Evolutionary conservation across 768 basidiomycete genomes (phyloP).

Genomic region (Exsudoporus frostii): DNA sequence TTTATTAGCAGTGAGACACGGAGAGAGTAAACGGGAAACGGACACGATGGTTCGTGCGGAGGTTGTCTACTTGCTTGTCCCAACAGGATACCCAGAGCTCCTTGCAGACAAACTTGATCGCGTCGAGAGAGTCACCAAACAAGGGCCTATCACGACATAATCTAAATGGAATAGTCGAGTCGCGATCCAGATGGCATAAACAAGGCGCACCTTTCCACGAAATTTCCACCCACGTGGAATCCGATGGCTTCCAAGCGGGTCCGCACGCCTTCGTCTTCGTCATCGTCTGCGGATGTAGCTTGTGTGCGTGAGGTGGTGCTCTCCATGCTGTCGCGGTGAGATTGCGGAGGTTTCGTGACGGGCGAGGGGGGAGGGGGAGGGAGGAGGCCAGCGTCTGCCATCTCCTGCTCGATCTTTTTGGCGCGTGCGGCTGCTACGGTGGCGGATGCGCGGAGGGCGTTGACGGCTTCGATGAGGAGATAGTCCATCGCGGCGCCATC

Average conservation of each 20-base stretch:
- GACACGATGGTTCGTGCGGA: slow-evolving; percentile 92
- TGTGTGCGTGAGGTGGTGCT: slow-evolving; percentile 24
- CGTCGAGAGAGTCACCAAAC: slow-evolving; percentile 82
- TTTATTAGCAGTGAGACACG: not conserved
- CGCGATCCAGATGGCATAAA: not conserved
- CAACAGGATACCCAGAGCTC: slow-evolving; percentile 91
- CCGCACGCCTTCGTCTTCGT: slow-evolving; percentile 72
- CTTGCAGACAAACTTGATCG: slow-evolving; percentile 94
- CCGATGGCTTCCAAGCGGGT: slow-evolving; percentile 79
- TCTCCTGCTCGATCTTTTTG: slow-evolving; percentile 71
- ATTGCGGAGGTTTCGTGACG: slow-evolving; percentile 33
- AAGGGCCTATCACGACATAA: slow-evolving; percentile 71
- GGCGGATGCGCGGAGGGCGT: slow-evolving; percentile 71
- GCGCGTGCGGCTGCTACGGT: slow-evolving; percentile 64
- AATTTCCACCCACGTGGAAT: slow-evolving; percentile 79
- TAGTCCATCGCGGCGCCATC: slow-evolving; percentile 79
- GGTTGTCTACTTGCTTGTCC: slow-evolving; percentile 94
- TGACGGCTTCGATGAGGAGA: slow-evolving; percentile 78
- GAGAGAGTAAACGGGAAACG: slow-evolving; percentile 20
- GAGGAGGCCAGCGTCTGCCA: slow-evolving; percentile 75
- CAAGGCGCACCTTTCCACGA: slow-evolving; percentile 69
- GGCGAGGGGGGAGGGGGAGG: slow-evolving; percentile 47
- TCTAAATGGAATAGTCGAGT: slow-evolving; percentile 37
- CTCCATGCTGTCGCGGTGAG: slow-evolving; percentile 35
- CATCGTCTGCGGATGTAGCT: slow-evolving; percentile 36